phyloP scores from a whole-genome alignment of 192 early-diverging fungal genomes.

The Linnemannia exigua region DNA sequence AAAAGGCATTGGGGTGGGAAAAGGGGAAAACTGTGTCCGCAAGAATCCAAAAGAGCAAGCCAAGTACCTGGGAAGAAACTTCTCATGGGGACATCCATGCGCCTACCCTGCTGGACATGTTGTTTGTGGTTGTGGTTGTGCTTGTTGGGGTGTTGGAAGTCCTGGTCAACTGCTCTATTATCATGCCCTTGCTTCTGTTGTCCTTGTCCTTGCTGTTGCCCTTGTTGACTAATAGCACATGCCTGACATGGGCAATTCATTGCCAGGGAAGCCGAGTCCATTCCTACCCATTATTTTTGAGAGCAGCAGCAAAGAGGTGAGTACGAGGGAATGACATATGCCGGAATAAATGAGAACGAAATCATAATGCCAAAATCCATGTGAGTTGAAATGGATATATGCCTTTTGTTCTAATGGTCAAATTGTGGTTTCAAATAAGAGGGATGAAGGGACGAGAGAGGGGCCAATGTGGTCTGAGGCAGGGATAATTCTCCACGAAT shows the following conservation, averaged over 20 bases:
- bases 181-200: not conserved
- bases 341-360: not conserved
- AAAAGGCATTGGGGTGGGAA: not conserved
- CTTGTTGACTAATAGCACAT: constrained; percentile 13
- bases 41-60: not conserved
- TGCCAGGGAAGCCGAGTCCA: constrained; percentile 30
- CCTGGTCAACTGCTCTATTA: not conserved
- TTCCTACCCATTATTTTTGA: constrained; percentile 11
- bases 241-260: constrained; percentile 32
- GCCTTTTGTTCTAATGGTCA: not conserved
- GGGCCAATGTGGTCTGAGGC: no score
- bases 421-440: not conserved
- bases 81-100: constrained; percentile 34
- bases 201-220: not conserved
- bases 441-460: no score
- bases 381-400: not conserved
- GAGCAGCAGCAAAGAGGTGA: not conserved
- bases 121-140: constrained; percentile 4
- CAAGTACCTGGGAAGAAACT: constrained; percentile 40
- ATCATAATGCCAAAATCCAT: not conserved
- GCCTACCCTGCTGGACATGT: not conserved
- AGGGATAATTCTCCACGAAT: no score
- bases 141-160: not conserved
- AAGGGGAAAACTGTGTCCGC: not conserved
- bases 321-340: not conserved